Evolutionary conservation across 2,329 filamentous ascomycete species (phyloP).

Genomic region (Scedosporium apiospermum): DNA sequence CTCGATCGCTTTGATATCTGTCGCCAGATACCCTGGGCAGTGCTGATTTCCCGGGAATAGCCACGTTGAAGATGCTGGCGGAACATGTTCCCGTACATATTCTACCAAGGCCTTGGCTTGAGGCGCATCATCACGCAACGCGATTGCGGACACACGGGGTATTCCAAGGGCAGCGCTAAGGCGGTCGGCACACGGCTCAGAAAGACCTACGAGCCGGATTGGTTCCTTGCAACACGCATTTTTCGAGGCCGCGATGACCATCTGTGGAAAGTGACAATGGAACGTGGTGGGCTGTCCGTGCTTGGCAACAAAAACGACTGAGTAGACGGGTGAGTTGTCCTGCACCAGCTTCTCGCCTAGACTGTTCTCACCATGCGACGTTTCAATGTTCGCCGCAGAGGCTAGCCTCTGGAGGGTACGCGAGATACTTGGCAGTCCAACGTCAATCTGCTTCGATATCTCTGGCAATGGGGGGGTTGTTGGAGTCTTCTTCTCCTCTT

Average conservation of each 20-base stretch:
- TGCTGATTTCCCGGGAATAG: conserved; percentile 10
- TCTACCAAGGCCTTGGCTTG: conserved; percentile 46
- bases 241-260: conserved; percentile 40
- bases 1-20: conserved; percentile 19
- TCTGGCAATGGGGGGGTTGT: conserved; percentile 31
- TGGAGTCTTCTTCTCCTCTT: not conserved
- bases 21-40: conserved; percentile 18
- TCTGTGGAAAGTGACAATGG: conserved; percentile 49
- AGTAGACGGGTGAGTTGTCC: conserved; percentile 24
- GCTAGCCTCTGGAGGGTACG: conserved; percentile 40
- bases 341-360: not conserved
- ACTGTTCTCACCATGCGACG: not conserved
- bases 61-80: conserved; percentile 46
- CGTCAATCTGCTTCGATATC: conserved; percentile 46
- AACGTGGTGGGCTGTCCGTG: conserved; percentile 49
- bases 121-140: conserved; percentile 45
- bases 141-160: conserved; percentile 56
- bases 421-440: conserved; percentile 57
- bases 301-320: conserved; percentile 47
- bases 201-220: conserved; percentile 53
- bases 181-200: conserved; percentile 46
- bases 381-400: not conserved
- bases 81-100: conserved; percentile 43
- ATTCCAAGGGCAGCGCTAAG: conserved; percentile 49
- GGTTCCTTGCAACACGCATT: conserved; percentile 25